These are phyloP conservation scores for Neoboletus brunneissimus DNA, from an alignment of 768 basidiomycete genomes.

Conservation along the genomic window DNA sequence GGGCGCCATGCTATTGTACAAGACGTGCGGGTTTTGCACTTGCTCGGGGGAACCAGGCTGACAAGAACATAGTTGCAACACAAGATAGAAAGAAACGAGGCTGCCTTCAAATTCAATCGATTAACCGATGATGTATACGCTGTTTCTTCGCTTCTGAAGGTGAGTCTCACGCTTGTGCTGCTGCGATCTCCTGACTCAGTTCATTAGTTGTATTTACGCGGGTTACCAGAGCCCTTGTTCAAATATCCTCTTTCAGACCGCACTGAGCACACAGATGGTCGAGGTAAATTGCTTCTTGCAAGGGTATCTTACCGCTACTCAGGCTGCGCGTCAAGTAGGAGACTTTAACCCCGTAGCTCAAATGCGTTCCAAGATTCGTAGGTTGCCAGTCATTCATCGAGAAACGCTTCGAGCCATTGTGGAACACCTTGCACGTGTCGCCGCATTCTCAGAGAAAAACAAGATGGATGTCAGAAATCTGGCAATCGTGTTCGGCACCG, in stretches of 20 bases:
- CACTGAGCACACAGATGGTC: constrained; percentile 72
- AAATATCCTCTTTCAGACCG: constrained; percentile 77
- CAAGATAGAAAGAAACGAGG: constrained; percentile 83
- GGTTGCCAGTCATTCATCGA: constrained; percentile 81
- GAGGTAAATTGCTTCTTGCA: constrained; percentile 45
- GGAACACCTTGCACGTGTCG: constrained; percentile 79
- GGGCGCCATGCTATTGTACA: constrained; percentile 84
- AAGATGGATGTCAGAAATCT: constrained; percentile 95
- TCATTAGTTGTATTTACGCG: constrained; percentile 70
- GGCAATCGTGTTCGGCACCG: constrained; percentile 85
- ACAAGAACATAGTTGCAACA: constrained; percentile 62
- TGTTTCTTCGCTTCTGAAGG: constrained; percentile 84
- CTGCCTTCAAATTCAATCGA: constrained; percentile 66
- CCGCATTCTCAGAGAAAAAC: constrained; percentile 64
- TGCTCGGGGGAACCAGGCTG: neutral
- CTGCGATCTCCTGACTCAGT: neutral
- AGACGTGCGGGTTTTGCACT: constrained; percentile 47
- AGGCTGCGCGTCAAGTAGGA: constrained; percentile 46
- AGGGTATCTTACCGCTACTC: neutral
- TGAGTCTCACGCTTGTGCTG: constrained; percentile 23
- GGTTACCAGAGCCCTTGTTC: constrained; percentile 89
- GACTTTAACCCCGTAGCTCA: constrained; percentile 67
- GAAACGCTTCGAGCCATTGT: constrained; percentile 76
- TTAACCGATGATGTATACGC: constrained; percentile 77
- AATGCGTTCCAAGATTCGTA: constrained; percentile 83